Percentiles rank a stretch among this genome's conserved stretches.
These are phyloP conservation scores for Kwoniella dendrophila DNA, from an alignment of 768 basidiomycete genomes.

Conservation along the genomic window DNA sequence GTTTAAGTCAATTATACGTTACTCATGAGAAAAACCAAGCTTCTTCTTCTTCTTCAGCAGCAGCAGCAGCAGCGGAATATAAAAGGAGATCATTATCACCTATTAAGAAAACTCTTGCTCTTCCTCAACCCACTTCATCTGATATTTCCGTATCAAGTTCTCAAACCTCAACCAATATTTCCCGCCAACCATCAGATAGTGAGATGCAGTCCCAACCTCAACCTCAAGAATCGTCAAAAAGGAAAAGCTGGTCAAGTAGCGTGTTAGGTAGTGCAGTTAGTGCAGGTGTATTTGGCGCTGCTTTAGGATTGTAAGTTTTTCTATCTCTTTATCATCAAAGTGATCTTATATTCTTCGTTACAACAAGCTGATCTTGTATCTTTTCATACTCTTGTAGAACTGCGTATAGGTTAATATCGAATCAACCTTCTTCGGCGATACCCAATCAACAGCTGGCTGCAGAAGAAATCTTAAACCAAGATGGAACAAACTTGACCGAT, in stretches of 20 bases:
- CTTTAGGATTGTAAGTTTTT: slow-evolving; percentile 24
- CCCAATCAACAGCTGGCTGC: neutral
- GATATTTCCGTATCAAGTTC: neutral
- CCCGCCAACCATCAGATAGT: neutral
- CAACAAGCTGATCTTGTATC: neutral
- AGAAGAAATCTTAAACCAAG: neutral
- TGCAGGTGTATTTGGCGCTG: slow-evolving; percentile 24
- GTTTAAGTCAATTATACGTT: slow-evolving; percentile 11
- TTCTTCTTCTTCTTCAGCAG: neutral
- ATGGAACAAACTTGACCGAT: neutral
- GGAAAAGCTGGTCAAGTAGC: slow-evolving; percentile 16
- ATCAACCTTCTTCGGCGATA: neutral
- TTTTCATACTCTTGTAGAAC: slow-evolving; percentile 9
- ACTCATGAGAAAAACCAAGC: slow-evolving; percentile 1
- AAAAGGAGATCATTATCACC: slow-evolving; percentile 2
- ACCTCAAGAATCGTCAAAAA: neutral
- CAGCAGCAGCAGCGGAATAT: neutral
- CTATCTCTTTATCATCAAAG: neutral
- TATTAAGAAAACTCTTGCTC: neutral
- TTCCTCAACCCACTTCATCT: neutral
- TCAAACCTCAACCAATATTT: neutral
- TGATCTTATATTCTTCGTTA: neutral
- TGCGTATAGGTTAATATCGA: slow-evolving; percentile 24
- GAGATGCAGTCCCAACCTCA: neutral
- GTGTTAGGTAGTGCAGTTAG: slow-evolving; percentile 15